Evolutionary conservation across 495 filamentous ascomycete species (phyloP).

Genomic region (Penicillium mononematosum): DNA sequence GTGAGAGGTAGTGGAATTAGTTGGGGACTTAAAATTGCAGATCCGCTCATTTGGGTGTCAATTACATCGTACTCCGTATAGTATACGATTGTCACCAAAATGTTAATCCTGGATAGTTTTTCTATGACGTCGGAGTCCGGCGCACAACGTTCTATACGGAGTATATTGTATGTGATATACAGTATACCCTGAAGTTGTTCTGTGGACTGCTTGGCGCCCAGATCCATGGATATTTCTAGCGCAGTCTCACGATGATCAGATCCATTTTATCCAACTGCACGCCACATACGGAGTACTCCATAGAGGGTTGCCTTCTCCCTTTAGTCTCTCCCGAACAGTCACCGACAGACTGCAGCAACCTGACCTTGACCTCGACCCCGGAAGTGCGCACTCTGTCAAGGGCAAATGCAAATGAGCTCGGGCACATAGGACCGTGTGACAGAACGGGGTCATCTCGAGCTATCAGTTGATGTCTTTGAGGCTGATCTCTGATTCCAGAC

Average conservation of each 20-base stretch:
- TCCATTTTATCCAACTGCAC: not conserved
- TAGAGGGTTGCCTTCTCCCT: constrained; percentile 5
- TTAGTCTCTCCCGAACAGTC: not conserved
- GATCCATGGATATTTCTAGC: constrained; percentile 7
- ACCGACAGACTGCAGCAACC: not conserved
- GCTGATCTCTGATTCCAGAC: constrained; percentile 11
- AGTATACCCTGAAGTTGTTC: not conserved
- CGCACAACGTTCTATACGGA: not conserved
- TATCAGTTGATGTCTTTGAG: constrained; percentile 15
- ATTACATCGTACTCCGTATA: not conserved
- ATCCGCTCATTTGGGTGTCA: not conserved
- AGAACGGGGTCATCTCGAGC: constrained; percentile 6
- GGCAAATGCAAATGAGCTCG: constrained; percentile 3
- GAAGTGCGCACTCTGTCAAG: not conserved
- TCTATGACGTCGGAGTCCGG: not conserved
- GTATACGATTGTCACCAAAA: not conserved
- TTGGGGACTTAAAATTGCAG: not conserved
- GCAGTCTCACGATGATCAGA: not conserved
- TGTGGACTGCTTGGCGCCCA: constrained; percentile 1
- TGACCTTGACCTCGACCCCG: not conserved
- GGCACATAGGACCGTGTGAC: constrained; percentile 7
- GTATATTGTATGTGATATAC: not conserved
- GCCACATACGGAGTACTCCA: not conserved
- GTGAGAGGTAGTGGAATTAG: not conserved
- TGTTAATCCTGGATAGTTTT: not conserved